A percentile compares a stretch with the other conserved stretches of the same genome.
phyloP scores from a whole-genome alignment of 2,329 filamentous ascomycete species.

The Ceratocystis diversiconidia region DNA sequence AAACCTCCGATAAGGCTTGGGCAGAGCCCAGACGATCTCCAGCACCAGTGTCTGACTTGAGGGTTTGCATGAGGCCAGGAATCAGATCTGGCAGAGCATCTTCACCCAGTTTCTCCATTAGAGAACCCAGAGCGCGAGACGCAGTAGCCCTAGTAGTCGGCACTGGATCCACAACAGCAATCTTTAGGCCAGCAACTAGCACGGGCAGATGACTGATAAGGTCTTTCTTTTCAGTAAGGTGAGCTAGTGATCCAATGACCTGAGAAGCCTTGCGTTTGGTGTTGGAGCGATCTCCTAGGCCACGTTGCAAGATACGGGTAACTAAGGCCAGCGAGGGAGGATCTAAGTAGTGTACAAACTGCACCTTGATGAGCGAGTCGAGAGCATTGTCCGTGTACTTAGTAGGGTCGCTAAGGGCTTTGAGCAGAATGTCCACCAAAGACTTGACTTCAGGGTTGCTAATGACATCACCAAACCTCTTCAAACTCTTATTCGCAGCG shows the following conservation, averaged over 20 bases:
- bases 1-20: slow-evolving; percentile 88
- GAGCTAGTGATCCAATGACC: slow-evolving; percentile 93
- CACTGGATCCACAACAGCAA: slow-evolving; percentile 86
- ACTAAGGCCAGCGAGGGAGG: slow-evolving; percentile 89
- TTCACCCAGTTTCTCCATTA: slow-evolving; percentile 97
- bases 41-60: slow-evolving; percentile 93
- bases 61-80: slow-evolving; percentile 89
- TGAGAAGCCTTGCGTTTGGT: slow-evolving; percentile 95
- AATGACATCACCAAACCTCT: slow-evolving; percentile 97
- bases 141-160: slow-evolving; percentile 92
- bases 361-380: slow-evolving; percentile 91
- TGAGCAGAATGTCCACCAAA: slow-evolving; percentile 79
- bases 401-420: slow-evolving; percentile 91
- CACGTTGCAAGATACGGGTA: slow-evolving; percentile 87
- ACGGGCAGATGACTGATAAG: slow-evolving; percentile 82
- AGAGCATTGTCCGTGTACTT: slow-evolving; percentile 93
- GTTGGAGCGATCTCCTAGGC: slow-evolving; percentile 75
- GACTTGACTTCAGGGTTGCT: slow-evolving; percentile 94
- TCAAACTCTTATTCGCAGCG: slow-evolving; percentile 87
- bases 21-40: slow-evolving; percentile 92
- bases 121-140: slow-evolving; percentile 84
- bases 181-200: slow-evolving; percentile 74
- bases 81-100: slow-evolving; percentile 95
- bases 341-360: slow-evolving; percentile 96
- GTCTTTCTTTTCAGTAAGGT: slow-evolving; percentile 92